These are phyloP conservation scores for Holtermannia corniformis DNA, from an alignment of 768 basidiomycete genomes.

Conservation along the genomic window DNA sequence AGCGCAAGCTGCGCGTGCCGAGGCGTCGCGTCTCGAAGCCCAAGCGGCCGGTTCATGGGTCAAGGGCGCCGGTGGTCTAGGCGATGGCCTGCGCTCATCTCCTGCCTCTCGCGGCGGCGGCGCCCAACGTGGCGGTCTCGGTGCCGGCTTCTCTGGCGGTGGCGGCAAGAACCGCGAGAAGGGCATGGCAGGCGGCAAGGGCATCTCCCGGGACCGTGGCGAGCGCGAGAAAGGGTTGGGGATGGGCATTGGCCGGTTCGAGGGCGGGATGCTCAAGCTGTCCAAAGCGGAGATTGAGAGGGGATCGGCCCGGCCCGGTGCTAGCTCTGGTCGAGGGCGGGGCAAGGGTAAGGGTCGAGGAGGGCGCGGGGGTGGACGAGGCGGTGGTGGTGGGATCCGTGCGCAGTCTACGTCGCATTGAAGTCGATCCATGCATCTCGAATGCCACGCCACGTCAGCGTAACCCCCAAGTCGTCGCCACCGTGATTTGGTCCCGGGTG, in stretches of 20 bases:
- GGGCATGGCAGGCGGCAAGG: constrained; percentile 21
- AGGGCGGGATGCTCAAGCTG: constrained; percentile 36
- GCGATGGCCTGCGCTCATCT: constrained; percentile 10
- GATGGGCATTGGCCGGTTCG: constrained; percentile 38
- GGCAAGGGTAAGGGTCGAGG: constrained; percentile 5
- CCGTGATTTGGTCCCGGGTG: background rate
- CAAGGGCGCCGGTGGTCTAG: constrained; percentile 23
- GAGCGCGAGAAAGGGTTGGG: constrained; percentile 31
- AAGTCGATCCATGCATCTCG: too few species aligned
- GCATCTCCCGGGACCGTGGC: constrained; percentile 1
- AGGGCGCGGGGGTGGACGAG: background rate
- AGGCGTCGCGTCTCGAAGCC: constrained; percentile 21
- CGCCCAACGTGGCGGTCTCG: constrained; percentile 7
- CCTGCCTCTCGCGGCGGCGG: background rate
- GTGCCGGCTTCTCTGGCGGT: constrained; percentile 7
- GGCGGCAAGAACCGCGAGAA: constrained; percentile 26
- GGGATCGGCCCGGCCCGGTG: constrained; percentile 9
- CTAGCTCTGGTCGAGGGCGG: constrained; percentile 2
- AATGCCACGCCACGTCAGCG: too few species aligned
- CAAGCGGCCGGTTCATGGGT: constrained; percentile 30
- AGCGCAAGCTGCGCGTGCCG: constrained; percentile 20
- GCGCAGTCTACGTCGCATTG: background rate
- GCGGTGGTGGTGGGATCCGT: background rate
- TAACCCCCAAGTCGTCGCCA: too few species aligned
- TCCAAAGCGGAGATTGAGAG: constrained; percentile 36